Base-by-base conservation (phyloP, 345 rosid species). In the Citrus hindsii region DNA sequence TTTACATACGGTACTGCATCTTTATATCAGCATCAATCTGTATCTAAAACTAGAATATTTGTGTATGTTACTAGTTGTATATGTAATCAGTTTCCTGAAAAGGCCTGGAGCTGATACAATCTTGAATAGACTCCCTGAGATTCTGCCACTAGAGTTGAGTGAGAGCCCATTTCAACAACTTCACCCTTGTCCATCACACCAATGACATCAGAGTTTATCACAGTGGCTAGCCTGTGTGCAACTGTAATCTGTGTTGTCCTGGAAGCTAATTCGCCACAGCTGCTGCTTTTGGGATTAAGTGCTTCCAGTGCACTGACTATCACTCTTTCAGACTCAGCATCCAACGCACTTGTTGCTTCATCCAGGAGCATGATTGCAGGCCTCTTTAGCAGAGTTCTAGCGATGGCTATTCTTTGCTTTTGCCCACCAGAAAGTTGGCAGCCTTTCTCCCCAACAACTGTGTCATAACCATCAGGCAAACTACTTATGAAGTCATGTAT, bases 291-390 rank as follows among this genome's bases (percentile, higher is more conserved):
- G 30, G 13, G 19, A 38, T 76, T 79, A 51, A 87, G 84, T 27
- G 88, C 79, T 80, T 90, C 95, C 75, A 92, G 78, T 19, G 92
- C 93, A 25, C 82, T 88, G 46, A 83, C 84, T 12, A 88, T 79
- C 67, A 80, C 80, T 65, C 97, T 86, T 80, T 95, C 98, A 6
- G 95, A 92, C 83, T 89, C 98, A 0, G 87, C 88, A 71, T 95
- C 93, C 10, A 95, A 90, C 6, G 98, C 98, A 46, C 92, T 92
- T 21, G 98, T 95, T 71, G 98, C 97, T 87, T 94, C 98, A 75
- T 95, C 95, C 37, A 92, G 81, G n/a, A 91, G 89, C 81, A 91
- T 72, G 32, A 91, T 87, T 19, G 86, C 84, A 6, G 91, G 92
- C 70, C 81, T 85, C 82, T 89, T 91, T 30, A 91, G 79, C 7